These are phyloP conservation scores for Ilex aquifolium DNA, from an alignment of 257 asterid genomes.

Conservation along the genomic window DNA sequence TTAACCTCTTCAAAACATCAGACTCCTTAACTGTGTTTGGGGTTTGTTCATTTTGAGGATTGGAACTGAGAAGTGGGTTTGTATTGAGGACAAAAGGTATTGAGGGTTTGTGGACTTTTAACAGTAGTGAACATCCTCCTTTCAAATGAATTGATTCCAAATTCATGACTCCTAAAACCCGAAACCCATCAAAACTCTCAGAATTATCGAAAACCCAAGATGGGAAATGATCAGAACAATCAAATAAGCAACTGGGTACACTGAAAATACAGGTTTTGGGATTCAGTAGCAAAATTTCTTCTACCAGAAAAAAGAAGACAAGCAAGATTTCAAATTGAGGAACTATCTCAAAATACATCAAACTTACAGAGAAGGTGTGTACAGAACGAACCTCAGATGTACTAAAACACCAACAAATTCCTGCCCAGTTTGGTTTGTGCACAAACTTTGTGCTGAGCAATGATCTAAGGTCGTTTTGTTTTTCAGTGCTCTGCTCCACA, in stretches of 20 bases:
- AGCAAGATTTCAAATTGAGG: not conserved
- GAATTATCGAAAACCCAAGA: too few species aligned
- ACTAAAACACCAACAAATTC: not conserved
- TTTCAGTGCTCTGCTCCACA: too few species aligned
- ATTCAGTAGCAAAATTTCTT: not conserved
- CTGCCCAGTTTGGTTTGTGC: not conserved
- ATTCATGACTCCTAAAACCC: not conserved
- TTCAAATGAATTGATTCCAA: slow-evolving; percentile 44
- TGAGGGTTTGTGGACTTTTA: slow-evolving; percentile 57
- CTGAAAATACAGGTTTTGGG: not conserved
- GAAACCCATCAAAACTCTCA: not conserved
- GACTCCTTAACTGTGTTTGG: slow-evolving; percentile 37
- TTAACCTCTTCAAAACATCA: slow-evolving; percentile 52
- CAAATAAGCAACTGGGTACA: not conserved
- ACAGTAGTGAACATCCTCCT: slow-evolving; percentile 59
- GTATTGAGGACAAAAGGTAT: slow-evolving; percentile 56
- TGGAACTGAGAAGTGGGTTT: slow-evolving; percentile 25
- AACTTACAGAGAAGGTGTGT: too few species aligned
- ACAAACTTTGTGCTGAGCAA: not conserved
- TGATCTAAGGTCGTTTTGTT: too few species aligned
- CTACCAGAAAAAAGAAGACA: not conserved
- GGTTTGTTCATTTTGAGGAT: slow-evolving; percentile 16
- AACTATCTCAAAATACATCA: not conserved
- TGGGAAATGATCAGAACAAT: not conserved
- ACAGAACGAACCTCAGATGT: not conserved